phyloP scores from a whole-genome alignment of 805 yeast genomes.

The Cyberlindnera japonica region DNA sequence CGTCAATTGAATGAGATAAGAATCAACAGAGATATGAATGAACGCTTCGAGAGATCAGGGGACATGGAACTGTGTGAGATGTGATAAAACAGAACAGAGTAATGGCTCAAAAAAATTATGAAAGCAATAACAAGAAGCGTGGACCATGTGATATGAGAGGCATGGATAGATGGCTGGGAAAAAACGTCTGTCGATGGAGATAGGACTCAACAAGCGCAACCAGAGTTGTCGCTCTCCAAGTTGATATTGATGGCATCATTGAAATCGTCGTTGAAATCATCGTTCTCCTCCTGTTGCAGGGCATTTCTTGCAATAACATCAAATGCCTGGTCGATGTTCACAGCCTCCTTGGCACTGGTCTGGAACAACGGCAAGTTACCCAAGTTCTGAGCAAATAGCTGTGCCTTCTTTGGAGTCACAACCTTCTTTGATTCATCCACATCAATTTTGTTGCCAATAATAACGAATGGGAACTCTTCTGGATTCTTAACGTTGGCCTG shows the following conservation, averaged over 20 bases:
- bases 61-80: not conserved
- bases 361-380: constrained; percentile 90
- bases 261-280: constrained; percentile 89
- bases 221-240: constrained; percentile 64
- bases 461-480: constrained; percentile 92
- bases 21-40: no score
- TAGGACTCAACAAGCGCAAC: constrained; percentile 25
- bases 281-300: constrained; percentile 88
- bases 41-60: no score
- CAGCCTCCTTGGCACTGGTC: constrained; percentile 96
- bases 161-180: no score
- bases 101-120: not conserved
- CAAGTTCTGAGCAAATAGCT: constrained; percentile 54
- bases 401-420: constrained; percentile 56
- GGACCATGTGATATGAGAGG: no score
- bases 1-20: no score
- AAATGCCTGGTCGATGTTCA: constrained; percentile 92
- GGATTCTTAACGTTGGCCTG: constrained; percentile 94
- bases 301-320: constrained; percentile 96
- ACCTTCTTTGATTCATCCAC: constrained; percentile 87
- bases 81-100: not conserved
- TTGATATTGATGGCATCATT: constrained; percentile 95
- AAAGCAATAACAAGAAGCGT: not conserved
- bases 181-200: no score
- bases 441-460: constrained; percentile 92